Evolutionary conservation across 768 basidiomycete species (phyloP).

Genomic region (Crassisporium funariophilum): DNA sequence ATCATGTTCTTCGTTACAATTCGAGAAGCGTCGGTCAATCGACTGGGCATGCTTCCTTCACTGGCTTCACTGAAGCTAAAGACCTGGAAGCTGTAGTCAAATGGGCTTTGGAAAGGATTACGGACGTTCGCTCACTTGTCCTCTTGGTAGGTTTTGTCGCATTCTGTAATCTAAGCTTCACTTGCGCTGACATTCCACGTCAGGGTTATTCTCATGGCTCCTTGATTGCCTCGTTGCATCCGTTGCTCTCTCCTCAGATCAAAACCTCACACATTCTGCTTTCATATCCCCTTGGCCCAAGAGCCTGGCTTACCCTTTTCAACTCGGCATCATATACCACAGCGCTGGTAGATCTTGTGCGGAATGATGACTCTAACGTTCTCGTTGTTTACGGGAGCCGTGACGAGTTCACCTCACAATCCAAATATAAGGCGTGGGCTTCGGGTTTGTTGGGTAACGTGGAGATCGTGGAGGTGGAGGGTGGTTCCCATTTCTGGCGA

Average conservation of each 20-base stretch:
- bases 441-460: constrained; percentile 37
- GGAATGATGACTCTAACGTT: constrained; percentile 47
- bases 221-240: constrained; percentile 68
- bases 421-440: constrained; percentile 59
- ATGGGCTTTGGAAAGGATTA: constrained; percentile 49
- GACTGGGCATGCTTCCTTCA: constrained; percentile 72
- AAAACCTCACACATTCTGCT: constrained; percentile 67
- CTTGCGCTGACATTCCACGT: not conserved
- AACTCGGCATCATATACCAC: constrained; percentile 53
- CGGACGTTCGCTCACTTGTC: constrained; percentile 50
- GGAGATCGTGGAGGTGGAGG: constrained; percentile 41
- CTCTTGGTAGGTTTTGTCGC: constrained; percentile 54
- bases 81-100: constrained; percentile 67
- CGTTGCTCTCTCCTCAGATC: constrained; percentile 46
- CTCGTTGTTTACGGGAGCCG: constrained; percentile 67
- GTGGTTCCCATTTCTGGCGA: constrained; percentile 72
- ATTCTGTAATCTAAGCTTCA: not conserved
- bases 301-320: constrained; percentile 72
- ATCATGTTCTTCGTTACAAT: constrained; percentile 71
- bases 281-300: constrained; percentile 75
- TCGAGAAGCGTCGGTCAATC: constrained; percentile 78
- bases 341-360: constrained; percentile 52
- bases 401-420: constrained; percentile 69
- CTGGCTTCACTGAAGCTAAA: constrained; percentile 67
- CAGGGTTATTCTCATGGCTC: constrained; percentile 77